Evolutionary conservation across 306 rosid species (phyloP), one percentile per base, ranked within the genome.

Genomic region (Acacia melanoxylon): DNA sequence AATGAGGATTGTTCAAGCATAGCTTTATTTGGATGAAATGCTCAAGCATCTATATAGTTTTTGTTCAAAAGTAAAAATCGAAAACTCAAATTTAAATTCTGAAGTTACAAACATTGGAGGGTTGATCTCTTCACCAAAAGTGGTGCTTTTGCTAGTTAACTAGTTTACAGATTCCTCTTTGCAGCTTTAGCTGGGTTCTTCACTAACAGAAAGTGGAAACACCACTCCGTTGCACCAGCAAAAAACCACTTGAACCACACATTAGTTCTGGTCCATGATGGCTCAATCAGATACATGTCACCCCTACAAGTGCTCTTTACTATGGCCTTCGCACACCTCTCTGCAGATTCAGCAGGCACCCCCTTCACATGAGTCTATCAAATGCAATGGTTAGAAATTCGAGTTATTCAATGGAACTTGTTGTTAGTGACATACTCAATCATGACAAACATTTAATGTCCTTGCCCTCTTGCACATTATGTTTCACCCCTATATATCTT

Each of bases 221-320:
- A 35, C 52, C 45, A 52, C 10, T 52, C 81, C 8, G 75, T 0
- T 6, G 75, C 20, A 22, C 27, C 68, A 69, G 84, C 77, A 44
- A 68, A 58, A 1, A 54, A 13, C 56, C 52, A 29, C 14, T 80
- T 80, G 2, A 52, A 2, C 81, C 67, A 69, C n/a, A 58, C n/a
- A 14, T 20, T 19, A 42, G 42, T 33, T 59, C 77, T 33, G 4
- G 24, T 0, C 83, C 84, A 84, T 7, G 67, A 29, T 27, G 84
- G 84, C 74, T 66, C 74, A 2, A 62, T 75, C 77, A 75, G 24
- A 22, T 80, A 68, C 58, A 61, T 1, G 45, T 84, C 87, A 42
- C 84, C 78, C 2, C 69, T 56, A 6, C 81, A 68, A 22, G 81
- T 41, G 15, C 74, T 74, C 0, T 76, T 69, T 54, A 83, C 76